Evolutionary conservation across 495 filamentous ascomycete genomes (phyloP), one percentile per base, ranked within the genome.

Genomic region (Chaetomidium leptoderma): DNA sequence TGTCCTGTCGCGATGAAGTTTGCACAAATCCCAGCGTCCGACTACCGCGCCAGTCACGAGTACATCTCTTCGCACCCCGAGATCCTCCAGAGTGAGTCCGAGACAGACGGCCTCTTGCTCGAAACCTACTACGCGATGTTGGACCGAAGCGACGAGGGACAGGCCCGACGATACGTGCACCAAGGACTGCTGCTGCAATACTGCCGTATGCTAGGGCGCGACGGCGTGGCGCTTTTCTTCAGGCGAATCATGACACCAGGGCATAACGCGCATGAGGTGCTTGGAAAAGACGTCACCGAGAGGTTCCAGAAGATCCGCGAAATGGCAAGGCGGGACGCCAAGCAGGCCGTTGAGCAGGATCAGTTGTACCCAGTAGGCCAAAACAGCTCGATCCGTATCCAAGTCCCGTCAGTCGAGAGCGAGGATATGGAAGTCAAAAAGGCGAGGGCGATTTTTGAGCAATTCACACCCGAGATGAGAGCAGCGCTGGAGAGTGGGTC

Each of bases 201-300:
- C 76, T 97, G 95, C 75, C 83, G 91, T 21, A 84, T 87, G n/a
- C 77, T 98, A 5, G 91, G 92, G 49, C 82, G 80, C 35, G 92
- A 97, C 65, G 93, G 95, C 3, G 88, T 96, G 4, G 80, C 83
- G n/a, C 72, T 97, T 6, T 97, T 98, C 81, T 97, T 98, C 79
- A 93, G 90, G 72, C 89, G 90, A 46, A 91, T 98, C 66, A 91
- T 88, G 16, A 97, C 89, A n/a, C 83, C 82, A 54, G 88, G 85
- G 27, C 95, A 98, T 74, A 87, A 96, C 72, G 95, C 92, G 19
- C 83, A 85, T 56, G 88, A 87, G 35, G 76, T 96, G 29, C 97
- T 98, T 80, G 82, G 79, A 57, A 92, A 96, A 68, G 95, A 98
- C 68, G 92, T 98, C 48, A 82, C 88, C 57, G 81, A 83, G 26